These are phyloP conservation scores for Hyaloperonospora brassicae DNA, from an alignment of 352 stramenopile species.

Conservation along the genomic window DNA sequence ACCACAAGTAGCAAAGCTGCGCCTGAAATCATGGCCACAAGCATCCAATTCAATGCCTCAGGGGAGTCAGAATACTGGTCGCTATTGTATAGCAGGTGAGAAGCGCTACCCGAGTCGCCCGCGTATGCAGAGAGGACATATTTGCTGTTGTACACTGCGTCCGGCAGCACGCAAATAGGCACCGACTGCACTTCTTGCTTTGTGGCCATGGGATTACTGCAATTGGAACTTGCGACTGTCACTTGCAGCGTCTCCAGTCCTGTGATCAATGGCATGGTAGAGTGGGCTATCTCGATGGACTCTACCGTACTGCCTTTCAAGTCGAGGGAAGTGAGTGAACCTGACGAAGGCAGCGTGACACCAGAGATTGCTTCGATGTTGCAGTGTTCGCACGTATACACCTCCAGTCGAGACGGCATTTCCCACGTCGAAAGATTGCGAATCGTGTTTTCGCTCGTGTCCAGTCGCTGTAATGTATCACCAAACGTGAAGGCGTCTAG, in stretches of 20 bases:
- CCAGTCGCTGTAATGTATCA: conserved; percentile 16
- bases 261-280: conserved; percentile 13
- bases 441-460: conserved; percentile 29
- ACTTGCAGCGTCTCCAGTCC: conserved; percentile 14
- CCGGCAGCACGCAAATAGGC: conserved; percentile 28
- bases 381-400: conserved; percentile 27
- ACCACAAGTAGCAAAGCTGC: conserved; percentile 19
- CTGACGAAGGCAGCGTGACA: conserved; percentile 20
- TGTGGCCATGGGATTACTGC: conserved; percentile 20
- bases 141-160: conserved; percentile 27
- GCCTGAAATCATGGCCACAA: conserved; percentile 34
- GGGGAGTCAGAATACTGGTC: conserved; percentile 2
- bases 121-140: conserved; percentile 13
- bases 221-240: conserved; percentile 20
- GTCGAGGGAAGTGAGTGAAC: conserved; percentile 21
- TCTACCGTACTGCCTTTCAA: conserved; percentile 24
- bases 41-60: conserved; percentile 24
- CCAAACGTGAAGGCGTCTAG: conserved; percentile 22
- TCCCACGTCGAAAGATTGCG: conserved; percentile 24
- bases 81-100: conserved; percentile 4
- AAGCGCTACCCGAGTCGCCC: not conserved
- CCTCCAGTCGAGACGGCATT: conserved; percentile 28
- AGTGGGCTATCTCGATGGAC: conserved; percentile 22
- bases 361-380: conserved; percentile 23
- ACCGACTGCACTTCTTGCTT: conserved; percentile 15